A percentile compares a stretch with the other conserved stretches of the same genome.
These are phyloP conservation scores for Candida suzukii DNA, from an alignment of 805 yeast genomes.

Conservation along the genomic window DNA sequence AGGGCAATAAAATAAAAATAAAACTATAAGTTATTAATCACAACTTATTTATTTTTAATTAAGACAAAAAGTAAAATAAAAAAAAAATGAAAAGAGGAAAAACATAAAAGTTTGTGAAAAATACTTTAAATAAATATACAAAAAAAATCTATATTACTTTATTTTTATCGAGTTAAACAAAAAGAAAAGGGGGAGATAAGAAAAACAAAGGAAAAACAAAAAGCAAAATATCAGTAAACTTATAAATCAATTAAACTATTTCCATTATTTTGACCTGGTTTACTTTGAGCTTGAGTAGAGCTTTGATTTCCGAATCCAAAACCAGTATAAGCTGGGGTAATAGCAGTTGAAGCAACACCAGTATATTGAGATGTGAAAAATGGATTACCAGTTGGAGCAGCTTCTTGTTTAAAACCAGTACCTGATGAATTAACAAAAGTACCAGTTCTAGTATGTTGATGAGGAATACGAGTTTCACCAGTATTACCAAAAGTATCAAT, in stretches of 20 bases:
- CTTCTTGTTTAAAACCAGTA: conserved; percentile 60
- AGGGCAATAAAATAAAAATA: too few relatives aligned
- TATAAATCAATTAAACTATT: conserved; percentile 26
- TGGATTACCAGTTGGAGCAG: conserved; percentile 40
- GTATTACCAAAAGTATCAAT: conserved; percentile 90
- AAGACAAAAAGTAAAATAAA: too few relatives aligned
- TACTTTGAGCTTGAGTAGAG: conserved; percentile 22
- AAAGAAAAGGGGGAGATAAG: too few relatives aligned
- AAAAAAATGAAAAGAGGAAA: too few relatives aligned
- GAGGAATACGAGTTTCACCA: conserved; percentile 80
- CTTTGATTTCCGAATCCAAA: conserved; percentile 86
- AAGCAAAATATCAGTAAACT: neutral
- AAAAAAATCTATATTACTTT: too few relatives aligned
- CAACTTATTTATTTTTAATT: too few relatives aligned
- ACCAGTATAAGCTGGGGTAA: conserved; percentile 84
- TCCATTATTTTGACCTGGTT: conserved; percentile 11
- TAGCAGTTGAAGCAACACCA: conserved; percentile 55
- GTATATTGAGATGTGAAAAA: conserved; percentile 65
- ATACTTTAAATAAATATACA: too few relatives aligned
- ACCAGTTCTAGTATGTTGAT: conserved; percentile 81
- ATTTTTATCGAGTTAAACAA: too few relatives aligned
- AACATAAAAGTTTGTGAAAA: neutral
- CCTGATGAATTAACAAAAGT: conserved; percentile 85
- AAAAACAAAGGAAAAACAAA: neutral
- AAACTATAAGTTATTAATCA: too few relatives aligned